Evolutionary conservation across 1,284 basidiomycete species (phyloP).

Genomic region (Rhodotorula sp.): DNA sequence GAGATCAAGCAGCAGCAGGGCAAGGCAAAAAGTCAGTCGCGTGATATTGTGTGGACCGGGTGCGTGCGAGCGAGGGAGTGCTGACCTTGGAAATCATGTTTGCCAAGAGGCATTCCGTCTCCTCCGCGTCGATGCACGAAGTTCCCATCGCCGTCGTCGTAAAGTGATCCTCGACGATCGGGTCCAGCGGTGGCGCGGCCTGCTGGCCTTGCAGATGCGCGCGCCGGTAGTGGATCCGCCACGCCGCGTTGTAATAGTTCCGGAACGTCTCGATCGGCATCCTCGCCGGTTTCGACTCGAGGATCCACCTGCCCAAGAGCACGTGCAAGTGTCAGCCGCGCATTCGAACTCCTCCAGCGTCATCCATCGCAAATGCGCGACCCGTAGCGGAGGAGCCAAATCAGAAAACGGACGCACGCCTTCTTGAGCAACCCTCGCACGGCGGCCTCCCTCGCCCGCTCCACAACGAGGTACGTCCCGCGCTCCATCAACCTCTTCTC

Average conservation of each 20-base stretch:
- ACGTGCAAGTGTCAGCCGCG: not conserved
- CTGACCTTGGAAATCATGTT: constrained; percentile 81
- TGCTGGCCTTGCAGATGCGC: not conserved
- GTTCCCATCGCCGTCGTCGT: constrained; percentile 27
- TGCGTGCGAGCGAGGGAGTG: not conserved
- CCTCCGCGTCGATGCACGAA: constrained; percentile 58
- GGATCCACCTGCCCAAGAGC: constrained; percentile 59
- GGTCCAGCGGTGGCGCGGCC: constrained; percentile 23
- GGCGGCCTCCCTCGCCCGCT: constrained; percentile 82
- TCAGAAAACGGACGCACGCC: constrained; percentile 60
- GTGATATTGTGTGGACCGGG: not conserved
- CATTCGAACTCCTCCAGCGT: not conserved
- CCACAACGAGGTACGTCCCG: constrained; percentile 79
- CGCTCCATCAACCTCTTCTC: constrained; percentile 73
- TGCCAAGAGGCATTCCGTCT: constrained; percentile 89
- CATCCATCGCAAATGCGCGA: not conserved
- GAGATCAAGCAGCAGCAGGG: not conserved
- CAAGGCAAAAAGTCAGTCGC: not conserved
- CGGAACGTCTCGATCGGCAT: constrained; percentile 77
- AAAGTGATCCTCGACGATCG: constrained; percentile 44
- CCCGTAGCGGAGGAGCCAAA: not conserved
- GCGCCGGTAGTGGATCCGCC: not conserved
- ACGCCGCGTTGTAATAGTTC: constrained; percentile 38
- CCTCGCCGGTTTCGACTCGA: constrained; percentile 65
- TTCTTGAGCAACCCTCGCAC: constrained; percentile 78